phyloP scores from a whole-genome alignment of 352 stramenopile genomes.

The Plasmopara muralis region DNA sequence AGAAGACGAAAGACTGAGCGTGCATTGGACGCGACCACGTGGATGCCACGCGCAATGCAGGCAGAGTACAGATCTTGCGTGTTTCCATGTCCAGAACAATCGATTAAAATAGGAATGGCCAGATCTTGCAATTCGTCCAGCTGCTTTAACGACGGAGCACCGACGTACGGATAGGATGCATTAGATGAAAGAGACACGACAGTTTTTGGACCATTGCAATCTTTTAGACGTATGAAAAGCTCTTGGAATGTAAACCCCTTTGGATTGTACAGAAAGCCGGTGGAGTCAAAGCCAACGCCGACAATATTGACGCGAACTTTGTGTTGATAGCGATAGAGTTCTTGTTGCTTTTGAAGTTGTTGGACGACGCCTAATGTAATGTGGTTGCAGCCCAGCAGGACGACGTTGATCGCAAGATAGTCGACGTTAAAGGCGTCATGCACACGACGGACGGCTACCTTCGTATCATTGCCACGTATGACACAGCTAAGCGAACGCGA shows the following conservation, averaged over 20 bases:
- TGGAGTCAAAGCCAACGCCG: conserved; percentile 61
- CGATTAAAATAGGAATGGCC: conserved; percentile 62
- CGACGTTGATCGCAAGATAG: conserved; percentile 61
- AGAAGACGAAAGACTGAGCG: conserved; percentile 47
- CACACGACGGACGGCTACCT: conserved; percentile 66
- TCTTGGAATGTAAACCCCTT: conserved; percentile 49
- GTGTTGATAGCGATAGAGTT: conserved; percentile 61
- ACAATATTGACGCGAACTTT: conserved; percentile 62
- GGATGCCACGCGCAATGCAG: conserved; percentile 63
- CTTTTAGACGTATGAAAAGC: conserved; percentile 32
- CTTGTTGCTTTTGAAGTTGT: conserved; percentile 53
- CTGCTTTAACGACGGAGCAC: conserved; percentile 39
- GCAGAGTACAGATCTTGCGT: conserved; percentile 48
- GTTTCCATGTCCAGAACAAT: conserved; percentile 55
- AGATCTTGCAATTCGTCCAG: conserved; percentile 58
- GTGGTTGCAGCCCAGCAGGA: conserved; percentile 65
- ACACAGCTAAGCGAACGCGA: conserved; percentile 75
- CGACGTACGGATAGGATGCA: conserved; percentile 22
- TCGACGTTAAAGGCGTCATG: conserved; percentile 81
- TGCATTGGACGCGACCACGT: conserved; percentile 67
- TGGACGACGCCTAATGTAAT: conserved; percentile 57
- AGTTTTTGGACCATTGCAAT: conserved; percentile 29
- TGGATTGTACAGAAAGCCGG: conserved; percentile 46
- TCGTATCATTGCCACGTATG: conserved; percentile 59
- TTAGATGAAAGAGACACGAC: conserved; percentile 22